Base-by-base conservation (phyloP, 2,329 filamentous ascomycete genomes). In the Venturia carpophila region DNA sequence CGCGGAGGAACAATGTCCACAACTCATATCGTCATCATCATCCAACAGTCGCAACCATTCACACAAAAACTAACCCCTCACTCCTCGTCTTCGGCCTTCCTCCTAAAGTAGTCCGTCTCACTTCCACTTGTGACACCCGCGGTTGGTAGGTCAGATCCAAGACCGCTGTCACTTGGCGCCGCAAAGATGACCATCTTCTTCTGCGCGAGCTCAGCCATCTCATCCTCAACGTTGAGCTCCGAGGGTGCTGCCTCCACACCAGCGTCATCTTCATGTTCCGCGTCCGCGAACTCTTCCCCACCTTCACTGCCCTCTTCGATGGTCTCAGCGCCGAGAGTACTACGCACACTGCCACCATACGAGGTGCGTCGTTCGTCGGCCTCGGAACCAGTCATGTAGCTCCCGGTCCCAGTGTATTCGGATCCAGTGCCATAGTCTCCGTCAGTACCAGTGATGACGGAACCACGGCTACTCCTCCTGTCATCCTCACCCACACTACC, bases 301-400 rank as follows among this genome's bases (percentile, higher is more conserved):
- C 6, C 52, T 21, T 49, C 47, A 27, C 49, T 61, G 19, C 37
- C 47, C 60, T 70, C 71, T 60, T 72, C 72, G 62, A 74, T 70
- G n/a, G 68, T 71, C 34, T 72, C 70, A 17, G 70, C 70, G 6
- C 72, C 74, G 7, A 74, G 64, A 0, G 71, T 72, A 11, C 75
- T 76, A 60, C 72, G 73, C 5, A 72, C 72, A 4, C 77, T 73
- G 52, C 72, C 76, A 42, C 76, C 78, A 39, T 77, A 73, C 17
- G 77, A 79, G 7, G 75, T 78, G 34, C 79, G 75, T n/a, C 78
- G 73, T 62, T 77, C 75, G 13, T 49, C 34, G 39, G 78, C 67
- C 45, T 80, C 79, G 67, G 75, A 79, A 63, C 79, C 79, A 0
- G 77, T 80, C 72, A 80, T 75, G 71, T 81, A 81, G 27, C 75